Percentiles rank a stretch among this genome's conserved stretches.
Evolutionary conservation across 345 rosid genomes (phyloP).

Genomic region (Limnanthes douglasii): DNA sequence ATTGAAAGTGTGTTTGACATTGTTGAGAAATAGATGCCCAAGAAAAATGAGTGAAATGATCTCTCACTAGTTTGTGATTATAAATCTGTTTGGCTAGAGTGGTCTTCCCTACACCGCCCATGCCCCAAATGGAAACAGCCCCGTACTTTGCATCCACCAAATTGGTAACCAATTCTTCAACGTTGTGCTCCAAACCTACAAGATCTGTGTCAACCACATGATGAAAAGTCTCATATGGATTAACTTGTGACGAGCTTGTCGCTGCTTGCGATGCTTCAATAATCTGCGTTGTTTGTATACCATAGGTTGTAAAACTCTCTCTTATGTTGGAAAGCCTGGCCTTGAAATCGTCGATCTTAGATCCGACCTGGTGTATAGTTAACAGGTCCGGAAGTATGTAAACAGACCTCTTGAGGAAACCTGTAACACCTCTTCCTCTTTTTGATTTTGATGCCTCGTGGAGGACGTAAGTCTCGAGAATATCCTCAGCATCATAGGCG

Average conservation of each 20-base stretch:
- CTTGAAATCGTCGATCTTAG: slow-evolving; percentile 13
- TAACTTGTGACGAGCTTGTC: slow-evolving; percentile 10
- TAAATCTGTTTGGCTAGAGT: slow-evolving; percentile 26
- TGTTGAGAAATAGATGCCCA: slow-evolving; percentile 32
- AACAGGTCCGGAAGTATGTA: slow-evolving; percentile 4
- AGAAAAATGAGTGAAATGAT: slow-evolving; percentile 19
- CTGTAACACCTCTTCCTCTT: slow-evolving; percentile 8
- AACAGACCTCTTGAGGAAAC: no score
- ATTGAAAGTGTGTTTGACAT: slow-evolving; percentile 15
- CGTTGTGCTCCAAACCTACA: slow-evolving; percentile 28
- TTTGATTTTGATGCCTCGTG: slow-evolving; percentile 7
- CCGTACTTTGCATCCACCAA: slow-evolving; percentile 9
- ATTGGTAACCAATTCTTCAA: slow-evolving; percentile 11
- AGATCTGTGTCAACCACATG: slow-evolving; percentile 17
- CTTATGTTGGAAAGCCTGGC: slow-evolving; percentile 16
- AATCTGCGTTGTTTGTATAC: no score
- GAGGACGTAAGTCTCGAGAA: slow-evolving; percentile 13
- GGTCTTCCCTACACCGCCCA: slow-evolving; percentile 50
- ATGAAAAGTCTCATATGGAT: slow-evolving; percentile 15
- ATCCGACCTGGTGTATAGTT: slow-evolving; percentile 8
- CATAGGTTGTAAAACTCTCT: slow-evolving; percentile 16
- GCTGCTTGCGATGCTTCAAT: slow-evolving; percentile 7
- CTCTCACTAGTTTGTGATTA: slow-evolving; percentile 12
- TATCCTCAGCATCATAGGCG: slow-evolving; percentile 20
- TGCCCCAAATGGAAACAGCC: slow-evolving; percentile 28